Conservation (phyloP, 2,329 filamentous ascomycete genomes). For the Hypomyces rosellus region DNA sequence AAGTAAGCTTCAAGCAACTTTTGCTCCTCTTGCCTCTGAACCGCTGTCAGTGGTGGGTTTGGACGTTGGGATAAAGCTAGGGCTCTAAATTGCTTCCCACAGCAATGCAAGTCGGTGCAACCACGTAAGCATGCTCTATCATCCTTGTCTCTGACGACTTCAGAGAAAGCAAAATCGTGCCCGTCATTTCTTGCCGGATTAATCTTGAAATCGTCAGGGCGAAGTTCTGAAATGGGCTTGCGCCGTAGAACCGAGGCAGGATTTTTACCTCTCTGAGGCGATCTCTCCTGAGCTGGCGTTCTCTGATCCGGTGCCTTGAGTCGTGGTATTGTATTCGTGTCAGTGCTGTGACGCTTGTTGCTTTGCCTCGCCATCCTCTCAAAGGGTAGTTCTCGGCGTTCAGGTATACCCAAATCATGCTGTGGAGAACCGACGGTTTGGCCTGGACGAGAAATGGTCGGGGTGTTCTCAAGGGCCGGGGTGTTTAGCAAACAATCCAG, state of each 20-base stretch:
- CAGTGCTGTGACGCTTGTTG: slow-evolving; percentile 5
- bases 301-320: slow-evolving; percentile 12
- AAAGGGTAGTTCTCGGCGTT: slow-evolving; percentile 38
- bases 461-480: slow-evolving; percentile 9
- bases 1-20: slow-evolving; percentile 50
- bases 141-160: slow-evolving; percentile 65
- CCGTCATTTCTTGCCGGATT: slow-evolving; percentile 69
- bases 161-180: slow-evolving; percentile 63
- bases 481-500: slow-evolving; percentile 30
- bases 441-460: slow-evolving; percentile 19
- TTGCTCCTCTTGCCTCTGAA: slow-evolving; percentile 37
- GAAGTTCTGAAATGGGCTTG: slow-evolving; percentile 51
- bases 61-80: slow-evolving; percentile 52
- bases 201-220: slow-evolving; percentile 70
- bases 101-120: slow-evolving; percentile 71
- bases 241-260: slow-evolving; percentile 43
- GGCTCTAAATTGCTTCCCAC: slow-evolving; percentile 63
- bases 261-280: slow-evolving; percentile 16
- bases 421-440: slow-evolving; percentile 1
- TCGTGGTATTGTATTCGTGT: slow-evolving; percentile 6
- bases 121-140: slow-evolving; percentile 65
- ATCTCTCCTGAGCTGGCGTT: slow-evolving; percentile 14
- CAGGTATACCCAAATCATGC: slow-evolving; percentile 28
- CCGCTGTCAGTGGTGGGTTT: slow-evolving; percentile 28
- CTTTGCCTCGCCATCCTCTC: slow-evolving; percentile 17